phyloP scores from a whole-genome alignment of 1,139 yeast species.

The Candida albicans region DNA sequence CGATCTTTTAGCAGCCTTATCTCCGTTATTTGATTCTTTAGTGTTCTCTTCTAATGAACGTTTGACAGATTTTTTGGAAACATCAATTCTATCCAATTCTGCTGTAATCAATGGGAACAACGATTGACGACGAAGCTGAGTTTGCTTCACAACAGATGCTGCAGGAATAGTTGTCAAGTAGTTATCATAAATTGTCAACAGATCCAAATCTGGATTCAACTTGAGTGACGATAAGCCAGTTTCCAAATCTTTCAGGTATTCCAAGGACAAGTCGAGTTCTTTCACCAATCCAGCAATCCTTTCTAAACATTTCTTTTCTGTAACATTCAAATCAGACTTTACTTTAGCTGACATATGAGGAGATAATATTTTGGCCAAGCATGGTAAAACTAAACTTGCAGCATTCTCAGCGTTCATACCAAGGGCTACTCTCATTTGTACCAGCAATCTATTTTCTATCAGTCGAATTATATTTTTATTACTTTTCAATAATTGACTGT shows the following conservation, averaged over 20 bases:
- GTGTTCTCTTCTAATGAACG: slow-evolving; percentile 23
- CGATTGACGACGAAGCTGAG: slow-evolving; percentile 32
- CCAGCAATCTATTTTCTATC: slow-evolving; percentile 30
- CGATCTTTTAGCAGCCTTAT: slow-evolving; percentile 28
- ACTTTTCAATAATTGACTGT: slow-evolving; percentile 30
- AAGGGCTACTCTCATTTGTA: slow-evolving; percentile 24
- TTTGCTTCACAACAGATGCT: slow-evolving; percentile 20
- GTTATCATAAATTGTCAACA: slow-evolving; percentile 28
- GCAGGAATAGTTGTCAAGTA: slow-evolving; percentile 19
- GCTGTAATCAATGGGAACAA: slow-evolving; percentile 40
- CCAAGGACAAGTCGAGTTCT: slow-evolving; percentile 31
- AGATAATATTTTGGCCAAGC: slow-evolving; percentile 43
- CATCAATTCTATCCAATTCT: slow-evolving; percentile 40
- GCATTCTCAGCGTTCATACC: slow-evolving; percentile 32
- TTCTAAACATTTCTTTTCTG: slow-evolving; percentile 28
- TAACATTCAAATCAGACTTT: slow-evolving; percentile 24
- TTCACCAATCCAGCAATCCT: slow-evolving; percentile 30
- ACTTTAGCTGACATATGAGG: slow-evolving; percentile 38
- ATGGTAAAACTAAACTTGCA: slow-evolving; percentile 43
- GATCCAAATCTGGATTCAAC: slow-evolving; percentile 39
- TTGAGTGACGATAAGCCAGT: slow-evolving; percentile 32
- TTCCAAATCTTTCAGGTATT: slow-evolving; percentile 35
- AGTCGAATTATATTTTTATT: slow-evolving; percentile 29
- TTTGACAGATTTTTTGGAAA: slow-evolving; percentile 27
- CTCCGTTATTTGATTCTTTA: slow-evolving; percentile 6